Evolutionary conservation across 257 asterid species (phyloP).

Genomic region (Catharanthus roseus): DNA sequence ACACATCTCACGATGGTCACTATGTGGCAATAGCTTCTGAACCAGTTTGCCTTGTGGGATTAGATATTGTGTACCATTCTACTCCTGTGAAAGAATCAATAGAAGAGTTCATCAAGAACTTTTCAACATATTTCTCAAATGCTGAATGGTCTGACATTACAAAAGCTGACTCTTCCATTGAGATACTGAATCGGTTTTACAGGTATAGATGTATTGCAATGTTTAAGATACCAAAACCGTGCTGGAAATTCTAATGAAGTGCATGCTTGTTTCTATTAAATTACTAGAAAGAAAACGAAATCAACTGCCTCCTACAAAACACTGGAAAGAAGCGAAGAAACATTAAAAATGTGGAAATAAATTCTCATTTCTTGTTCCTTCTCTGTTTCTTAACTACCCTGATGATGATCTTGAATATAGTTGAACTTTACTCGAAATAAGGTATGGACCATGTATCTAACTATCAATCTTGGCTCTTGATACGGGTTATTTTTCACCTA

Average conservation of each 20-base stretch:
- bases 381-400: neutral
- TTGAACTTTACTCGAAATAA: too few relatives aligned
- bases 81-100: conserved; percentile 65
- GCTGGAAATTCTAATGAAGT: conserved; percentile 3
- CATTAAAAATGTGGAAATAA: neutral
- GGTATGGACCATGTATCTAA: neutral
- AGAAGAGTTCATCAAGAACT: conserved; percentile 43
- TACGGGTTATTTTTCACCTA: too few relatives aligned
- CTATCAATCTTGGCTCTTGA: too few relatives aligned
- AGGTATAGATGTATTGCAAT: conserved; percentile 34
- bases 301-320: neutral
- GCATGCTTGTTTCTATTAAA: neutral
- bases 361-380: neutral
- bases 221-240: neutral
- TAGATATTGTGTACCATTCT: conserved; percentile 64
- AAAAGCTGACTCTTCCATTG: conserved; percentile 44
- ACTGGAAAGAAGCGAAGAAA: neutral
- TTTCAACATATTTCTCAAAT: conserved; percentile 62
- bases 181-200: conserved; percentile 56
- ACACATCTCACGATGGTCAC: conserved; percentile 87
- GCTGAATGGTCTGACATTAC: conserved; percentile 61
- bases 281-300: neutral
- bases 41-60: conserved; percentile 81
- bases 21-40: conserved; percentile 93
- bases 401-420: neutral